phyloP scores from a whole-genome alignment of 768 basidiomycete species.

The Leccinum sublutescens region DNA sequence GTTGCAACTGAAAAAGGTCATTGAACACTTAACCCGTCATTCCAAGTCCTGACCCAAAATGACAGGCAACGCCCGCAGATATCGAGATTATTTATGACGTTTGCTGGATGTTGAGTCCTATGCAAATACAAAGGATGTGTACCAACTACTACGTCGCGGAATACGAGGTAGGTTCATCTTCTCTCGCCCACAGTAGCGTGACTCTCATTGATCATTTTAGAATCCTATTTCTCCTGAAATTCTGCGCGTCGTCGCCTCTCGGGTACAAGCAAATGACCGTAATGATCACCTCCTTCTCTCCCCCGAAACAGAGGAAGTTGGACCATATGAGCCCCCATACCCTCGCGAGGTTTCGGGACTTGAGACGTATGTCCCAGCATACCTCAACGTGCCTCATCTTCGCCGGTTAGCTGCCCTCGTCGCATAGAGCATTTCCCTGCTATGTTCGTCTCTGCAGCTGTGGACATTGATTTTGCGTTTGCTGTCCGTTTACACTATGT shows the following conservation, averaged over 20 bases:
- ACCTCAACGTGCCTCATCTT: slow-evolving; percentile 86
- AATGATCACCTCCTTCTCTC: slow-evolving; percentile 95
- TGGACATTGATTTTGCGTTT: slow-evolving; percentile 14
- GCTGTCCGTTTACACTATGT: slow-evolving; percentile 22
- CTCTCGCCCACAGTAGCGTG: neutral
- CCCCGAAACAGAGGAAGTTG: slow-evolving; percentile 96
- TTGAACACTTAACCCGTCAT: slow-evolving; percentile 9
- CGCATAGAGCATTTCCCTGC: slow-evolving; percentile 43
- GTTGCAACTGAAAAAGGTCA: slow-evolving; percentile 93
- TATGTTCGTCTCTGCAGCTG: neutral
- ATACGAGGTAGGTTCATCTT: slow-evolving; percentile 71
- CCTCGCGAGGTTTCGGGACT: slow-evolving; percentile 93
- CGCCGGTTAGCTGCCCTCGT: slow-evolving; percentile 85
- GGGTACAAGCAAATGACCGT: slow-evolving; percentile 94
- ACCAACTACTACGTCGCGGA: slow-evolving; percentile 99
- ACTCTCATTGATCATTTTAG: slow-evolving; percentile 37
- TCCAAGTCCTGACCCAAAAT: slow-evolving; percentile 1
- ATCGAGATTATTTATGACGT: slow-evolving; percentile 99
- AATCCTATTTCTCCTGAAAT: slow-evolving; percentile 98
- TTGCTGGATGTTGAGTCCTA: slow-evolving; percentile 99
- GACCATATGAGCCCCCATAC: slow-evolving; percentile 89
- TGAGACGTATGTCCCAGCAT: slow-evolving; percentile 95
- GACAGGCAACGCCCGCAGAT: slow-evolving; percentile 85
- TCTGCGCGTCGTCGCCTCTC: slow-evolving; percentile 90
- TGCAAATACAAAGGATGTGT: slow-evolving; percentile 99